Percentiles rank a stretch among this genome's conserved stretches.
Conservation (phyloP, 148 eudicot genomes). For the Cornus suecica region DNA sequence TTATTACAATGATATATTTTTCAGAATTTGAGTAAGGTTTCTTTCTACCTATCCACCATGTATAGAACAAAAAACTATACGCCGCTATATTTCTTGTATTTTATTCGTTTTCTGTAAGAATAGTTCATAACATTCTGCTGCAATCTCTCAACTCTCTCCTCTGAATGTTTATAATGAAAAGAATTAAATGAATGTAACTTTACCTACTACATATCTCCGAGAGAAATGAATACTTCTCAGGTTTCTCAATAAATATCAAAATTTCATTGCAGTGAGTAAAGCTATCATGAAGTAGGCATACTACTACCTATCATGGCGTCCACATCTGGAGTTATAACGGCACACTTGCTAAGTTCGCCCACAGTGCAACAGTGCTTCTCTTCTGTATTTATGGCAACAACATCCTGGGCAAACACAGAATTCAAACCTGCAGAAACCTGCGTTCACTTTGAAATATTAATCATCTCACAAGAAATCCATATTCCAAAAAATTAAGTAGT, state of each 20-base stretch:
- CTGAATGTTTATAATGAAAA: neutral
- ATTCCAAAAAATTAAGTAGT: neutral
- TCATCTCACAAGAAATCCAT: slow-evolving; percentile 10
- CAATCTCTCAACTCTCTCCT: neutral
- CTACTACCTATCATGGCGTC: slow-evolving; percentile 47
- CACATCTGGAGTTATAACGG: slow-evolving; percentile 63
- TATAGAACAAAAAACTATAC: neutral
- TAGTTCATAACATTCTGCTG: neutral
- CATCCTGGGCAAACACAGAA: slow-evolving; percentile 65
- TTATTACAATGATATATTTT: neutral
- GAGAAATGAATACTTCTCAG: neutral
- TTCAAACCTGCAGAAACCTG: slow-evolving; percentile 72
- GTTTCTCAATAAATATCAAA: slow-evolving; percentile 7
- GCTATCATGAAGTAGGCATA: slow-evolving; percentile 30
- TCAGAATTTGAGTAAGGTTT: no score
- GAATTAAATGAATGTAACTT: neutral
- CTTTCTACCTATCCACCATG: neutral
- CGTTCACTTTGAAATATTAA: slow-evolving; percentile 13
- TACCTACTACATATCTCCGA: no score
- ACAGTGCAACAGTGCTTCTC: slow-evolving; percentile 46
- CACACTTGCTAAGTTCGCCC: slow-evolving; percentile 71
- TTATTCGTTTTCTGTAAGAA: neutral
- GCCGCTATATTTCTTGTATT: no score
- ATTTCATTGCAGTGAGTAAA: slow-evolving; percentile 6
- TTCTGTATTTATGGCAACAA: slow-evolving; percentile 49